Base-by-base conservation (phyloP, 306 rosid species). In the Neltuma alba region DNA sequence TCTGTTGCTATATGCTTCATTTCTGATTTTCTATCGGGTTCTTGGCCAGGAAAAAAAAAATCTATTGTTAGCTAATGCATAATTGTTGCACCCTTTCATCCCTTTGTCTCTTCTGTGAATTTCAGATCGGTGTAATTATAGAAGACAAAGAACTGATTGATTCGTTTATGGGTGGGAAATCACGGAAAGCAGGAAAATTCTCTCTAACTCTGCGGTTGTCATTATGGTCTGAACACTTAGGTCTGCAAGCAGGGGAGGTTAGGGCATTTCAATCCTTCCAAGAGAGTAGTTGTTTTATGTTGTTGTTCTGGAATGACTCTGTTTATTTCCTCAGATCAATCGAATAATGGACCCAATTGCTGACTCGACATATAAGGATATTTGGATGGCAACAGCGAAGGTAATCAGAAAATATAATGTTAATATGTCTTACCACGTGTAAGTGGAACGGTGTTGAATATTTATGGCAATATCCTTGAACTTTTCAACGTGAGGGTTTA, bases 331-430 rank as follows among this genome's bases (percentile, higher is more conserved):
- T 78, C 90, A 96, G 99, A 80, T 82, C 57, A 85, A 80, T 85
- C 89, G 78, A 73, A 88, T 93, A 83, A 81, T 89, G 79, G 98
- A 96, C 81, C 99, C 99, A 31, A 78, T 88, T 82, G 82, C 78
- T 81, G 93, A 90, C 70, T 88, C 98, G 68, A 91, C 98, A 58
- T 96, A 96, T 86, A 96, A 87, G 90, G 93, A 88, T 76, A 91
- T 91, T 34, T 96, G 99, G 99, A 89, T 93, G 98, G 89, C 91
- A 67, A 91, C 93, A 70, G 98, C 99, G 27, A 93, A 96, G 99
- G 99, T 96, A 79, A 74, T 54, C 20, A 63, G 45, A 75, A 69
- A 25, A 68, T 63, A 37, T 57, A n/a, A 45, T 28, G 70, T 47
- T 75, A 30, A 30, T 67, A 57, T 55, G 67, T 52, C 21, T 58